Base-by-base conservation (phyloP, 2,329 filamentous ascomycete species). In the Fusarium chlamydosporum region DNA sequence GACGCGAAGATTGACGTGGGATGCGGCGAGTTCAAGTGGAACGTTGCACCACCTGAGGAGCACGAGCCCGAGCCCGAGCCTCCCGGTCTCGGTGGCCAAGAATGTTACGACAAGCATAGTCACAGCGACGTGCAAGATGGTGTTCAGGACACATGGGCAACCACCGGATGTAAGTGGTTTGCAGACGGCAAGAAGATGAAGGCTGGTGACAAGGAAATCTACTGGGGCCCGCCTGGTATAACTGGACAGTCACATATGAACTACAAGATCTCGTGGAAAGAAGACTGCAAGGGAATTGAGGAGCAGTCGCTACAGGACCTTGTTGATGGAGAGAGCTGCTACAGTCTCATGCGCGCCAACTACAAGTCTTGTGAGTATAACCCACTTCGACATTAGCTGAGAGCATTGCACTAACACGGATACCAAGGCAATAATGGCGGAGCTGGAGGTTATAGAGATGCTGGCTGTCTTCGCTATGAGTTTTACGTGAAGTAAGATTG, bases 11-110 rank as follows among this genome's bases (percentile, higher is more conserved):
- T 54, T 35, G 51, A 54, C 40, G 40, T 54, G 15, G 51, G 51
- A 54, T 54, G 51, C 18, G 51, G 51, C 51, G 51, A 54, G 51
- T 54, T 41, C 51, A 54, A 54, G 38, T 54, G 38, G 51, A 43
- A 43, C 31, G 51, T 54, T 18, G 29, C 15, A n/a, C 27, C 38
- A 16, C 51, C 51, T 20, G 26, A 35, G 6, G 15, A 54, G 51
- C 51, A 27, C 29, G 37, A 54, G 51, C 51, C 38, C 20, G 37
- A 54, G 33, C 38, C 37, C 9, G 37, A 38, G 15, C 51, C 16
- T 20, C 40, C 33, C 16, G 51, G 27, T 9, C 51, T 41, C 4
- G 38, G 37, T 20, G 16, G n/a, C 7, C 37, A 40, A 9, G 37
- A 11, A 20, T 40, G 37, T 11, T 18, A 40, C 16, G 16, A 40